Base-by-base conservation (phyloP, 306 rosid species). In the Dalbergia cochinchinensis region DNA sequence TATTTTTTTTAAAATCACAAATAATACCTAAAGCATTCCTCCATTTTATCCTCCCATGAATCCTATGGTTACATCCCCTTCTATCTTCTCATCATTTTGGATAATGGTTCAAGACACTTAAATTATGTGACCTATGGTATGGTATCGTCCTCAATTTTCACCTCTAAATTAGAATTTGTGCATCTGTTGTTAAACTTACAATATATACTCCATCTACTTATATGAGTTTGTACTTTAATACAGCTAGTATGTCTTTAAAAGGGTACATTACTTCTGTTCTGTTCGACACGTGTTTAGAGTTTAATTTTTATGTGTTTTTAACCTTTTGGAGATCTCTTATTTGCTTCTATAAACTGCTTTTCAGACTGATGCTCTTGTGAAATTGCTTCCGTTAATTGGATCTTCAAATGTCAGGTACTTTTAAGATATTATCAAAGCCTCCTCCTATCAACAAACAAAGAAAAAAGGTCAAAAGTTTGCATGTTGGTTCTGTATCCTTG, bases 321-420 rank as follows among this genome's bases (percentile, higher is more conserved):
- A 41, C 70, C 22, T 51, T 39, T 51, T 66, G 35, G 68, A 67
- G 57, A 77, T 71, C 60, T 63, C 87, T 69, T 62, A 62, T 16
- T 73, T 37, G 79, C 71, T 57, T 57, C 50, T 51, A 37, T 85
- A 64, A 81, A 74, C 69, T 89, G 69, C 78, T 90, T 80, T 91
- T 82, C 94, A 95, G 99, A 91, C 97, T 42, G 99, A 95, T 37
- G 97, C 99, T 76, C 90, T 95, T 15, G 97, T 90, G 69, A 92
- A 87, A 55, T 85, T 95, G 91, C 99, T 95, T 79, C 99, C 99
- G 12, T 75, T 95, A 67, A 90, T 95, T 80, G 98, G 99, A 76
- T 90, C 97, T 45, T 95, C 99, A 57, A 86, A 69, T 81, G 79
- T 93, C 85, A 95, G 98, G 99, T 94, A 88, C 55, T 78, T 77